A percentile compares a stretch with the other conserved stretches of the same genome.
These are phyloP conservation scores for Ustanciosporium gigantosporum DNA, from an alignment of 1,284 basidiomycete genomes.

Conservation along the genomic window DNA sequence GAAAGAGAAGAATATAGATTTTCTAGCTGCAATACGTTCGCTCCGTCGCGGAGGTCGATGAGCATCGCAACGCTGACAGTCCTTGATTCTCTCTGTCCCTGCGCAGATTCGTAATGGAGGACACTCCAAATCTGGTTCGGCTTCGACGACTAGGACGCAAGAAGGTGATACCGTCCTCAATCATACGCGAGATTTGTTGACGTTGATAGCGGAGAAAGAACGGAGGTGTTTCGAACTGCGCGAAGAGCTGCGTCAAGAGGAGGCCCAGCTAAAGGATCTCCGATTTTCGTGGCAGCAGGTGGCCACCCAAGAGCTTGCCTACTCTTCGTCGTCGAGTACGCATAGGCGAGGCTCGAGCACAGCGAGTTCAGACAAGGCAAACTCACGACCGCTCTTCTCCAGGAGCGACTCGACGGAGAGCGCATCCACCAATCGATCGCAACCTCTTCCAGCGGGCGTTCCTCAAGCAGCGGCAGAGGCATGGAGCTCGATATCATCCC, in stretches of 20 bases:
- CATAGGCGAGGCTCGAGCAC: conserved; percentile 9
- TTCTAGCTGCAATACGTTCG: no score
- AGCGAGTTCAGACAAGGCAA: not conserved
- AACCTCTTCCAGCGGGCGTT: not conserved
- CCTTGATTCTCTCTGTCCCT: no score
- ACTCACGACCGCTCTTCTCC: not conserved
- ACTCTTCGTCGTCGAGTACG: not conserved
- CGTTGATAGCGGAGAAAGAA: conserved; percentile 60
- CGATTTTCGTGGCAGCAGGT: conserved; percentile 18
- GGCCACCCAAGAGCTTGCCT: conserved; percentile 13
- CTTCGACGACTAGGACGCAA: no score
- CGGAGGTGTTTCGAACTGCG: conserved; percentile 59
- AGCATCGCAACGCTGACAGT: no score
- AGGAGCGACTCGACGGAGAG: conserved; percentile 1
- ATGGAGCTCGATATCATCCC: conserved; percentile 16
- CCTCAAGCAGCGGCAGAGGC: conserved; percentile 19
- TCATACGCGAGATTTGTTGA: conserved; percentile 39
- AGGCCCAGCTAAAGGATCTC: conserved; percentile 9
- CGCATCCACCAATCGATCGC: not conserved
- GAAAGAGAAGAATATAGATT: no score
- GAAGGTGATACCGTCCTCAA: conserved; percentile 1
- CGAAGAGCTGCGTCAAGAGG: conserved; percentile 37
- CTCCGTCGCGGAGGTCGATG: no score
- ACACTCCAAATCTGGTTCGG: no score
- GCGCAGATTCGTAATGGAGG: no score